These are phyloP conservation scores for Scheffersomyces lignicola DNA, from an alignment of 1,139 yeast species.

Conservation along the genomic window DNA sequence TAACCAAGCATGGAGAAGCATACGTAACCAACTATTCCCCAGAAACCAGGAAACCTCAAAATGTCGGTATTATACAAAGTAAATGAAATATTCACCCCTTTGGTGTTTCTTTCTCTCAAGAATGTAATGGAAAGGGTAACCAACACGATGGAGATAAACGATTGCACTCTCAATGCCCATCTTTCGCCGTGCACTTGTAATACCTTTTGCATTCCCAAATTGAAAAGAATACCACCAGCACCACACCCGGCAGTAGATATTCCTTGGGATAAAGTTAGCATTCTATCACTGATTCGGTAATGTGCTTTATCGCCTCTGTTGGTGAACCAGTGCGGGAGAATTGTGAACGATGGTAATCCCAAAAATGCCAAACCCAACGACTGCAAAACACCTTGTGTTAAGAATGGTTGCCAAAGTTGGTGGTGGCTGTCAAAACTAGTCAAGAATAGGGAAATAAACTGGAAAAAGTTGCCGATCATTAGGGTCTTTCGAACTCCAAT, in stretches of 20 bases:
- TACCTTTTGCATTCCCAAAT: constrained; percentile 30
- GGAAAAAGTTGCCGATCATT: constrained; percentile 34
- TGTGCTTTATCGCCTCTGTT: constrained; percentile 12
- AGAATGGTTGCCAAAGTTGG: constrained; percentile 30
- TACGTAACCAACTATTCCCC: constrained; percentile 27
- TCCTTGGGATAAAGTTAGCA: constrained; percentile 62
- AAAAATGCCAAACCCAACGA: constrained; percentile 28
- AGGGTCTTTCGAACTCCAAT: constrained; percentile 33
- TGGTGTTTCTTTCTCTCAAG: constrained; percentile 11
- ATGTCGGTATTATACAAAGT: constrained; percentile 17
- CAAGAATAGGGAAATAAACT: constrained; percentile 42
- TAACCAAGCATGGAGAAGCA: constrained; percentile 28
- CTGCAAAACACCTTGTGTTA: constrained; percentile 31
- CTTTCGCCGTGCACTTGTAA: constrained; percentile 20
- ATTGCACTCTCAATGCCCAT: constrained; percentile 46
- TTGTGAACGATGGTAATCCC: constrained; percentile 35
- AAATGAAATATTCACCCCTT: constrained; percentile 17
- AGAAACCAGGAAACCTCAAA: constrained; percentile 20
- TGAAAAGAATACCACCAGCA: constrained; percentile 18
- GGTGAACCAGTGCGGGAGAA: constrained; percentile 61
- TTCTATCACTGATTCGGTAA: constrained; percentile 42
- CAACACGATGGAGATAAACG: constrained; percentile 27
- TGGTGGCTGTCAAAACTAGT: constrained; percentile 44
- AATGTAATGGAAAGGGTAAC: constrained; percentile 23
- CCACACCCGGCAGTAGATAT: constrained; percentile 56